Percentiles rank a stretch among this genome's conserved stretches.
These are phyloP conservation scores for Tylopilus vinaceipallidus DNA, from an alignment of 768 basidiomycete genomes.

Conservation along the genomic window DNA sequence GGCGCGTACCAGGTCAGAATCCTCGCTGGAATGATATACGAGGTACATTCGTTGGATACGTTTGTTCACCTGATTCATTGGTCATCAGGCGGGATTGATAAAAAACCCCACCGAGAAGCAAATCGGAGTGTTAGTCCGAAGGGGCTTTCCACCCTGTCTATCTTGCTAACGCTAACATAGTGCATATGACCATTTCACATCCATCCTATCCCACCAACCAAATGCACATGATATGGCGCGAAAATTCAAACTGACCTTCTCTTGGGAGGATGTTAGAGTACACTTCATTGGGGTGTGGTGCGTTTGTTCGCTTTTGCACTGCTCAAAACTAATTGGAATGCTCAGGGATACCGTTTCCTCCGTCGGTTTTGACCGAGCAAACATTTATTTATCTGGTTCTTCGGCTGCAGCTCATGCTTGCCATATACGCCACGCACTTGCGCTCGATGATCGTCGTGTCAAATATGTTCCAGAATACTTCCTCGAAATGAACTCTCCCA, in stretches of 20 bases:
- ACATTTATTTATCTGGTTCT: constrained; percentile 50
- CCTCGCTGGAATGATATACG: constrained; percentile 38
- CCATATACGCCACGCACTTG: constrained; percentile 60
- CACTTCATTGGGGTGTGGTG: constrained; percentile 54
- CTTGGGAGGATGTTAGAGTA: constrained; percentile 40
- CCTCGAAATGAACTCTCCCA: constrained; percentile 26
- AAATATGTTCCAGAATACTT: constrained; percentile 50
- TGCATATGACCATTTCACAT: constrained; percentile 18
- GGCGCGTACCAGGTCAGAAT: constrained; percentile 40
- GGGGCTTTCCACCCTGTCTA: too few relatives aligned
- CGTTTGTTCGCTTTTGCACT: constrained; percentile 15
- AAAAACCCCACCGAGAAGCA: constrained; percentile 27
- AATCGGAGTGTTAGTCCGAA: constrained; percentile 19
- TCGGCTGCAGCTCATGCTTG: constrained; percentile 51
- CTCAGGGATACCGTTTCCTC: constrained; percentile 65
- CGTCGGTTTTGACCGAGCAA: constrained; percentile 48
- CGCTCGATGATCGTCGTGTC: constrained; percentile 57
- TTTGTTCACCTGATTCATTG: not conserved
- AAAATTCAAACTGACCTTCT: constrained; percentile 45
- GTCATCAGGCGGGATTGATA: constrained; percentile 31
- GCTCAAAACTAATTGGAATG: not conserved
- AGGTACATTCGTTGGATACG: constrained; percentile 15
- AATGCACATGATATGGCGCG: constrained; percentile 15
- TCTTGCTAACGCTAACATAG: constrained; percentile 1
- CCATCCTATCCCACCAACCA: constrained; percentile 13